Base-by-base conservation (phyloP, 306 rosid species). In the Dalbergia oliveri region DNA sequence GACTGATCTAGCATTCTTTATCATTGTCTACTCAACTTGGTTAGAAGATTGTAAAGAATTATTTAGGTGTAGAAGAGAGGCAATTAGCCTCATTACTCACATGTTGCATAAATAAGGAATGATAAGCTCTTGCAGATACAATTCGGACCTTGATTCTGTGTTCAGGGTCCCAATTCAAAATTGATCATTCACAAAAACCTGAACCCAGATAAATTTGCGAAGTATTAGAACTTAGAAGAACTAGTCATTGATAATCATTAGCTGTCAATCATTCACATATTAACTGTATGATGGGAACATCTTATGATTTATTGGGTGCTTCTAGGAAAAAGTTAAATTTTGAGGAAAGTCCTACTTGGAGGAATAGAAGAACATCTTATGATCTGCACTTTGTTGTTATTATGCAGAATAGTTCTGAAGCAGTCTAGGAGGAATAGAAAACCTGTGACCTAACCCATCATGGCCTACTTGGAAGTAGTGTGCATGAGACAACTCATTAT, bases 131-230 rank as follows among this genome's bases (percentile, higher is more conserved):
- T 8, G 97, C 97, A 5, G 97, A 91, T 19, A 91, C 96, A 68
- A 93, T 93, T 43, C 97, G 89, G 66, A 93, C 97, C 86, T 89
- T 93, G 87, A 93, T 87, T 78, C 87, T 76, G 87, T 93, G 77
- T 78, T 88, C 91, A 56, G 91, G 94, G 56, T 91, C 97, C 97
- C 97, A 93, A 66, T 93, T 93, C 87, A 93, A 66, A 91, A 93
- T 78, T 91, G 97, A 49, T 93, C 97, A 79, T 93, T 93, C 91
- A 91, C 97, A 75, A 12, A 93, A 49, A 93, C 97, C 97, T 93
- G 88, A 83, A 76, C 35, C 18, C 50, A 41, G 59, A 58, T 73
- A 33, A 67, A 81, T 53, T 70, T 61, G 62, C 78, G 33, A 58
- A 9, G 76, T 26, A 26, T 81, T 57, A 66, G 26, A 10, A 39